These are phyloP conservation scores for Phaffomyces thermotolerans DNA, from an alignment of 805 yeast species.

Conservation along the genomic window DNA sequence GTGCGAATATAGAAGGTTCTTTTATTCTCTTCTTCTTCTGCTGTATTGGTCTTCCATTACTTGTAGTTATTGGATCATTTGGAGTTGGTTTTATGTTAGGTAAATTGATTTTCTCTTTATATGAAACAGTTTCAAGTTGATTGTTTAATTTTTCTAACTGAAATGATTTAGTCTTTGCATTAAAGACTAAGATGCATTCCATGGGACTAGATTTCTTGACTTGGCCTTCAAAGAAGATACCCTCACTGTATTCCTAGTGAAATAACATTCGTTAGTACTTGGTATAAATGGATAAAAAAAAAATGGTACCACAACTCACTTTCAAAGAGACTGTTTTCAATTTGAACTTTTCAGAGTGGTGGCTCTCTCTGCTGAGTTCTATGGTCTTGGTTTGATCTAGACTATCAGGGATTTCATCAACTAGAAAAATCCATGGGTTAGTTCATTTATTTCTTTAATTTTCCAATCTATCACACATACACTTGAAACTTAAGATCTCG, in stretches of 20 bases:
- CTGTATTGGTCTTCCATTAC: background rate
- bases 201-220: slow-evolving; percentile 7
- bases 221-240: slow-evolving; percentile 14
- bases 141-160: slow-evolving; percentile 15
- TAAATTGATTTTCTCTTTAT: background rate
- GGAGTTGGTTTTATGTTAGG: background rate
- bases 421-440: background rate
- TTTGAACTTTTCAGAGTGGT: slow-evolving; percentile 2
- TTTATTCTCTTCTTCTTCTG: slow-evolving; percentile 10
- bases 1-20: slow-evolving; percentile 21
- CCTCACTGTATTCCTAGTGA: slow-evolving; percentile 2
- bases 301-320: slow-evolving; percentile 3
- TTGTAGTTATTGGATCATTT: background rate
- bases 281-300: background rate
- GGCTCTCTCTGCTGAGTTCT: slow-evolving; percentile 7
- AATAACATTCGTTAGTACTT: background rate
- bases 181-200: slow-evolving; percentile 20
- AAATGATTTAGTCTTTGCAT: slow-evolving; percentile 11
- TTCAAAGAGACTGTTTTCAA: slow-evolving; percentile 13
- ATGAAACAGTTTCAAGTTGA: slow-evolving; percentile 7
- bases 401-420: slow-evolving; percentile 10
- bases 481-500: slow-evolving; percentile 18
- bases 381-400: slow-evolving; percentile 11
- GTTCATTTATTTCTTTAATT: too few relatives aligned
- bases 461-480: slow-evolving; percentile 10